phyloP scores from a whole-genome alignment of 345 rosid genomes.

The Eucalyptus regnans region DNA sequence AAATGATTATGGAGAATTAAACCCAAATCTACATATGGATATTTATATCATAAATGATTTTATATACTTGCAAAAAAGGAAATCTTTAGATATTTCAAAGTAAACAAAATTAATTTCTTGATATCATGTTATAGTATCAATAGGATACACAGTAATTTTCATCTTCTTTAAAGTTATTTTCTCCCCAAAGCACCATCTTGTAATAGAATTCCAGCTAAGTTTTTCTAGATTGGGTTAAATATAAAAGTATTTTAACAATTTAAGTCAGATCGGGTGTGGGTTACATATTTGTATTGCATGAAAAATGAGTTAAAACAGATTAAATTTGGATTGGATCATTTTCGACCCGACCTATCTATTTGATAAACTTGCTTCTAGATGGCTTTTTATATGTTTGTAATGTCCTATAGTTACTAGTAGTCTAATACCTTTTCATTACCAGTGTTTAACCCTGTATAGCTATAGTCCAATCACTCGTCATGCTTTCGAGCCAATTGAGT shows the following conservation, averaged over 20 bases:
- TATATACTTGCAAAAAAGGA: background rate
- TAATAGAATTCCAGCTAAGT: background rate
- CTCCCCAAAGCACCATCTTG: background rate
- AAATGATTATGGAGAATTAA: background rate
- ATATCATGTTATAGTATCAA: background rate
- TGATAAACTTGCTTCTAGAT: background rate
- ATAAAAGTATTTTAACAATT: too few relatives aligned
- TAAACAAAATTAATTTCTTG: background rate
- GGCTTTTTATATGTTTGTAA: background rate
- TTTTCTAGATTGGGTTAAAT: too few relatives aligned
- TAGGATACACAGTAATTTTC: background rate
- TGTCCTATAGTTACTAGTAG: background rate
- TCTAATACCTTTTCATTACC: background rate
- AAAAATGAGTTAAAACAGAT: too few relatives aligned
- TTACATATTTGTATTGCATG: too few relatives aligned
- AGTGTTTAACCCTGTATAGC: background rate
- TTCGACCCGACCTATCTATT: too few relatives aligned
- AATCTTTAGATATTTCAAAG: background rate
- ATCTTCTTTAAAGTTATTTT: background rate
- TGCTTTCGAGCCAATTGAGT: background rate
- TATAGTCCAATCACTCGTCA: too few relatives aligned
- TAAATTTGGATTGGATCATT: too few relatives aligned
- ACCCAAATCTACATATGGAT: background rate
- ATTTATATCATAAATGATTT: background rate
- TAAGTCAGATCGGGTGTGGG: too few relatives aligned